These are phyloP conservation scores for Juncus inflexus DNA, from an alignment of 176 grass and related monocot species.

Conservation along the genomic window DNA sequence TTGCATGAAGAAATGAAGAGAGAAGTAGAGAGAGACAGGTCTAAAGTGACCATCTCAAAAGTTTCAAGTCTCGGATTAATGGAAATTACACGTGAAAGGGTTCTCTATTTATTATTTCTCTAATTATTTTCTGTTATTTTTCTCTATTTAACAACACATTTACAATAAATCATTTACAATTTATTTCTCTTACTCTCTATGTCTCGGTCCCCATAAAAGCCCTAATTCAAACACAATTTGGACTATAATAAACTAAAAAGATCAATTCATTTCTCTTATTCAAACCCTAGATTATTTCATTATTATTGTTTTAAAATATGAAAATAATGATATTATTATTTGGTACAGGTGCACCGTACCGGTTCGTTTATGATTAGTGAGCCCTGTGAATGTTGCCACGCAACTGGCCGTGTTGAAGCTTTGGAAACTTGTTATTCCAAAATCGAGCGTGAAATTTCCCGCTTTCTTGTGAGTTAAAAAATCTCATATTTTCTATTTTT, in stretches of 20 bases:
- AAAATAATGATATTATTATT: neutral
- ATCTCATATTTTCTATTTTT: too few species aligned
- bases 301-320: neutral
- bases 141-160: too few species aligned
- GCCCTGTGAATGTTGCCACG: constrained; percentile 81
- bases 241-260: neutral
- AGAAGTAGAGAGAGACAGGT: constrained; percentile 83
- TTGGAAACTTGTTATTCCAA: constrained; percentile 87
- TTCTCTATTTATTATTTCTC: constrained; percentile 25
- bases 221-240: too few species aligned
- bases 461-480: constrained; percentile 61
- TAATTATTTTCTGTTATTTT: constrained; percentile 8
- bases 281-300: neutral
- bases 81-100: constrained; percentile 98
- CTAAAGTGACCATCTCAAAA: constrained; percentile 79
- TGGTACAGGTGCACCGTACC: constrained; percentile 71
- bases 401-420: constrained; percentile 84
- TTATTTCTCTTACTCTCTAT: too few species aligned
- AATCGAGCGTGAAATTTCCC: constrained; percentile 92
- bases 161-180: neutral
- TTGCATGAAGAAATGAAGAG: constrained; percentile 98
- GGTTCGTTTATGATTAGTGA: constrained; percentile 92
- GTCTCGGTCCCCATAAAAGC: too few species aligned
- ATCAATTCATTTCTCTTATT: constrained; percentile 1
- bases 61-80: constrained; percentile 91